These are phyloP conservation scores for Didymella exigua DNA, from an alignment of 2,329 filamentous ascomycete species.

Conservation along the genomic window DNA sequence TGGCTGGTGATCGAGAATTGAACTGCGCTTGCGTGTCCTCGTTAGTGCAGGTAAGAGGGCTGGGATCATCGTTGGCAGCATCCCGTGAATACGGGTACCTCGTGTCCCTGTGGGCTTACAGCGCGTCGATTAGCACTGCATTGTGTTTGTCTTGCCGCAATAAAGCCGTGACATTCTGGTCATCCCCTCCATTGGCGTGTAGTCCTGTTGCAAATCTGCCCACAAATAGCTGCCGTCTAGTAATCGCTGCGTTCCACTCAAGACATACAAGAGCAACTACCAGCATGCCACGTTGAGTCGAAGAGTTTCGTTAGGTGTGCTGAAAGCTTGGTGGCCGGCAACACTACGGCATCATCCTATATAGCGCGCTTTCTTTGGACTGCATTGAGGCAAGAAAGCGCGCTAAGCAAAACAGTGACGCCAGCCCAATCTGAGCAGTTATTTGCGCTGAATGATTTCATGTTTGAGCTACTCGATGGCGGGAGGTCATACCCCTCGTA, in stretches of 20 bases:
- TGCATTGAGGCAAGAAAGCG: background rate
- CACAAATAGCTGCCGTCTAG: background rate
- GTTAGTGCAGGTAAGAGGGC: too few relatives aligned
- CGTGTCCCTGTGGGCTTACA: background rate
- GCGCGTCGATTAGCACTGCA: background rate
- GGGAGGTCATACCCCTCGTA: conserved; percentile 5
- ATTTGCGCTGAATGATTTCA: background rate
- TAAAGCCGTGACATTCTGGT: background rate
- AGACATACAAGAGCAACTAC: background rate
- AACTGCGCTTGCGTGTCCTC: too few relatives aligned
- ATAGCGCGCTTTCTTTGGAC: background rate
- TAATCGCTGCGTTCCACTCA: background rate
- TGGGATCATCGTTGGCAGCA: background rate
- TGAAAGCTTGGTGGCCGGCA: background rate
- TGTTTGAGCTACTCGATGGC: conserved; percentile 1
- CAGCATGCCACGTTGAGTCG: background rate
- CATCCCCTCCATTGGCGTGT: background rate
- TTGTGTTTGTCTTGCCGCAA: background rate
- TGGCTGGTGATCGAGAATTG: background rate
- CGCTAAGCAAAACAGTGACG: background rate
- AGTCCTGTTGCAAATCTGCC: background rate
- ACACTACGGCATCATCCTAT: background rate
- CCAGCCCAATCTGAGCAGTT: background rate
- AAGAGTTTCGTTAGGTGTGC: background rate
- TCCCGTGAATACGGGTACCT: background rate